These are phyloP conservation scores for Globisporangium splendens DNA, from an alignment of 352 stramenopile species.

Conservation along the genomic window DNA sequence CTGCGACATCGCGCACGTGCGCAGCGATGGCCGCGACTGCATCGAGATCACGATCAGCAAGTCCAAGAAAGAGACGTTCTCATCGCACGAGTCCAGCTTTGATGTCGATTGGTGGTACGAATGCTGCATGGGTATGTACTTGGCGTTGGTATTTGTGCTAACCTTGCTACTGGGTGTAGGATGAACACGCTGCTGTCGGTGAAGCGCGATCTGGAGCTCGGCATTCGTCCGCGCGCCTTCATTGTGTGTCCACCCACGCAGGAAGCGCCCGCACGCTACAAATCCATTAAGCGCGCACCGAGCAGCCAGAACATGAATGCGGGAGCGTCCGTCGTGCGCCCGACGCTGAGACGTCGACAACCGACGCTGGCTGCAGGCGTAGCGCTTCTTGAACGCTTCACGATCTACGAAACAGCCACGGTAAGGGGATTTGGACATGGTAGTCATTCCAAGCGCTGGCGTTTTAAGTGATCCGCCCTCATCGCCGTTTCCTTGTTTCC, in stretches of 20 bases:
- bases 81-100: conserved; percentile 79
- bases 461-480: no score
- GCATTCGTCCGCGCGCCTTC: conserved; percentile 54
- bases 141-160: neutral
- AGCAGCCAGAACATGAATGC: conserved; percentile 16
- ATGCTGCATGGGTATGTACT: neutral
- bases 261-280: conserved; percentile 21
- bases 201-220: conserved; percentile 70
- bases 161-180: conserved; percentile 20
- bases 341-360: conserved; percentile 55
- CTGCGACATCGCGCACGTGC: conserved; percentile 78
- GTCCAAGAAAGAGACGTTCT: conserved; percentile 82
- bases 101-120: conserved; percentile 86
- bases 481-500: neutral
- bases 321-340: conserved; percentile 11
- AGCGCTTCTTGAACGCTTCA: conserved; percentile 77
- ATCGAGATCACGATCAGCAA: conserved; percentile 67
- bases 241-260: conserved; percentile 56
- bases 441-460: no score
- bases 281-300: conserved; percentile 15
- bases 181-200: conserved; percentile 77
- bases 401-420: conserved; percentile 74
- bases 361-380: conserved; percentile 58
- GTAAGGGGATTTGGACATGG: conserved; percentile 5
- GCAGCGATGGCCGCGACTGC: conserved; percentile 78